Evolutionary conservation across 768 basidiomycete genomes (phyloP).

Genomic region (Butyriboletus loyo): DNA sequence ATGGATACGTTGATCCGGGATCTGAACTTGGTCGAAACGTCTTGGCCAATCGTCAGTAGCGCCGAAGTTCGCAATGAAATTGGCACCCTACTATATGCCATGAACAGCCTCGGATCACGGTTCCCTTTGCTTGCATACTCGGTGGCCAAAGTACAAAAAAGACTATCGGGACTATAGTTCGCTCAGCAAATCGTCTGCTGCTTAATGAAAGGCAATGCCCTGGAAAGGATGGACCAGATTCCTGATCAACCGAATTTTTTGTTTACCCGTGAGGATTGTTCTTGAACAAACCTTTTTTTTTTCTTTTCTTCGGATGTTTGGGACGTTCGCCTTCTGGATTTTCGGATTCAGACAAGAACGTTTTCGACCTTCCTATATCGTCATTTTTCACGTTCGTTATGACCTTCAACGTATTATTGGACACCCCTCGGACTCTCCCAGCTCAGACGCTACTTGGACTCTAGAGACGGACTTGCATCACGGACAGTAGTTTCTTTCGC

Average conservation of each 20-base stretch:
- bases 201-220: neutral
- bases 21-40: slow-evolving; percentile 56
- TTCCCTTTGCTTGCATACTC: slow-evolving; percentile 54
- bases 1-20: slow-evolving; percentile 68
- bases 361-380: slow-evolving; percentile 9
- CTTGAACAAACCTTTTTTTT: slow-evolving; percentile 2
- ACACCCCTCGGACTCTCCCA: slow-evolving; percentile 17
- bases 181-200: slow-evolving; percentile 1
- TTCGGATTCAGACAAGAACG: slow-evolving; percentile 8
- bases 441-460: slow-evolving; percentile 23
- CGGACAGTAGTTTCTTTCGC: slow-evolving; percentile 13
- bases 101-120: slow-evolving; percentile 55
- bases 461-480: slow-evolving; percentile 26
- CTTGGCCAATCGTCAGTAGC: slow-evolving; percentile 60
- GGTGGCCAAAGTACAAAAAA: slow-evolving; percentile 30
- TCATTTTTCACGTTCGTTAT: slow-evolving; percentile 23
- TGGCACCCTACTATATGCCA: slow-evolving; percentile 56
- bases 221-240: neutral
- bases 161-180: slow-evolving; percentile 28
- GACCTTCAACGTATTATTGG: slow-evolving; percentile 21
- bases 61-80: slow-evolving; percentile 63
- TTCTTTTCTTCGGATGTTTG: slow-evolving; percentile 2
- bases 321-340: slow-evolving; percentile 6
- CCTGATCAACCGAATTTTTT: neutral
- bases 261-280: slow-evolving; percentile 10